These are phyloP conservation scores for Lentithecium fluviatile DNA, from an alignment of 495 filamentous ascomycete genomes.

Conservation along the genomic window DNA sequence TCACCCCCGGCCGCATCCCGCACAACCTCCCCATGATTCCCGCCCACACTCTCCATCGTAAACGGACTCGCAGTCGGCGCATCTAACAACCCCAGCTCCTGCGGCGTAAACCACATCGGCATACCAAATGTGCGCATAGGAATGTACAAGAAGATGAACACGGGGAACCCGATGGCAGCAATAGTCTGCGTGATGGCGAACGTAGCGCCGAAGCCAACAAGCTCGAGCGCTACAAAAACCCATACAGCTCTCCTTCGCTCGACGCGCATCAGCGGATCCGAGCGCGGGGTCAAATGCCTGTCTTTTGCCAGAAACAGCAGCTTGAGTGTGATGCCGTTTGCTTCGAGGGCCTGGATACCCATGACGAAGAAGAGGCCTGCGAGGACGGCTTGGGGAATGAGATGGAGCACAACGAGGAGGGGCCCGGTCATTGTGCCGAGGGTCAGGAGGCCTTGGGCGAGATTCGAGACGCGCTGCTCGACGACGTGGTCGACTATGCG, in stretches of 20 bases:
- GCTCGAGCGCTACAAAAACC: conserved; percentile 72
- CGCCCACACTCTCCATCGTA: conserved; percentile 82
- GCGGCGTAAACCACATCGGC: conserved; percentile 63
- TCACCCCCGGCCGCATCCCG: conserved; percentile 2
- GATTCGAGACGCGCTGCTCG: conserved; percentile 86
- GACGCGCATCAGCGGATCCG: conserved; percentile 63
- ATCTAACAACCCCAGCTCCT: conserved; percentile 74
- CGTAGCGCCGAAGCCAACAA: conserved; percentile 77
- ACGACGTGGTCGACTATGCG: conserved; percentile 65
- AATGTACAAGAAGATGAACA: conserved; percentile 80
- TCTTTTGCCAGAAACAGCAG: conserved; percentile 74
- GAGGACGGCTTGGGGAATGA: conserved; percentile 85
- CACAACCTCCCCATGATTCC: conserved; percentile 56
- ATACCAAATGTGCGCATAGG: conserved; percentile 72
- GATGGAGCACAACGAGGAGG: conserved; percentile 73
- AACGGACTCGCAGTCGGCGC: conserved; percentile 78
- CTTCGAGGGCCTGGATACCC: conserved; percentile 49
- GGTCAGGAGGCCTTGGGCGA: conserved; percentile 78
- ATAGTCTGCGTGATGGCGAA: conserved; percentile 97
- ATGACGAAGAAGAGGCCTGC: conserved; percentile 94
- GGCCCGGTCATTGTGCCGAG: conserved; percentile 88
- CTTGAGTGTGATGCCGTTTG: conserved; percentile 80
- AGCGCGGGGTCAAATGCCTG: conserved; percentile 57
- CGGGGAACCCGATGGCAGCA: conserved; percentile 86
- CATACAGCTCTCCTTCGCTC: conserved; percentile 61